Base-by-base conservation (phyloP, 2,329 filamentous ascomycete species). In the Cyclaneusma minus region DNA sequence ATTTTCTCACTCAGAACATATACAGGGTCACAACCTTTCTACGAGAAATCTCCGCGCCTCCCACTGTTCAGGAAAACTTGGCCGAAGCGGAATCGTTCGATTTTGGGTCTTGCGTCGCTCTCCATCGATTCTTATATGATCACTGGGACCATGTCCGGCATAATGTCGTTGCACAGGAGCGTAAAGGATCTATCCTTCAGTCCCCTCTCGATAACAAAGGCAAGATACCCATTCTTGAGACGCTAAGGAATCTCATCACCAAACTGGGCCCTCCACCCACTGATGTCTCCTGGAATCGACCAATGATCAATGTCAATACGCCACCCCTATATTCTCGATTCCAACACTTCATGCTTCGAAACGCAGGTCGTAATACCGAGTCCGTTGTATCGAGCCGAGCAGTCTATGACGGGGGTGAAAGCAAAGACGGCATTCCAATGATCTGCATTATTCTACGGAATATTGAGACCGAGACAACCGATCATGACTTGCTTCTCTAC, bases 301-400 rank as follows among this genome's bases (percentile, higher is more conserved):
- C 73, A 7, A 62, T 66, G 25, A 67, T 78, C n/a, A 66, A 68
- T 1, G 47, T 60, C 14, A 79, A 77, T 35, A 65, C 51, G 11
- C 71, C 72, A 4, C 65, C 68, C 1, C 54, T 65, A 5, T 79
- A 78, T 43, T 76, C 71, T 3, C 58, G 70, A 13, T 79, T 79
- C 36, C 73, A 79, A 36, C 68, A 77, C 36, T 79, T 79, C 40
- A 79, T 79, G 73, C 58, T 79, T 23, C 64, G 66, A 11, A 76
- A 78, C 42, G 72, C 72, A 2, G 72, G 73, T 35, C 61, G 67
- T 19, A 68, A 66, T 36, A 68, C 64, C 0, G 73, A 77, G 37
- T 73, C 69, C 3, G 68, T 73, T 31, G 48, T 73, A 13, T 72
- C 69, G 3, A 65, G 67, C 13, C 60, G 71, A 13, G 71, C 72